Percentiles rank a stretch among this genome's conserved stretches.
phyloP scores from a whole-genome alignment of 2,329 filamentous ascomycete genomes.

The Ustulina deusta region DNA sequence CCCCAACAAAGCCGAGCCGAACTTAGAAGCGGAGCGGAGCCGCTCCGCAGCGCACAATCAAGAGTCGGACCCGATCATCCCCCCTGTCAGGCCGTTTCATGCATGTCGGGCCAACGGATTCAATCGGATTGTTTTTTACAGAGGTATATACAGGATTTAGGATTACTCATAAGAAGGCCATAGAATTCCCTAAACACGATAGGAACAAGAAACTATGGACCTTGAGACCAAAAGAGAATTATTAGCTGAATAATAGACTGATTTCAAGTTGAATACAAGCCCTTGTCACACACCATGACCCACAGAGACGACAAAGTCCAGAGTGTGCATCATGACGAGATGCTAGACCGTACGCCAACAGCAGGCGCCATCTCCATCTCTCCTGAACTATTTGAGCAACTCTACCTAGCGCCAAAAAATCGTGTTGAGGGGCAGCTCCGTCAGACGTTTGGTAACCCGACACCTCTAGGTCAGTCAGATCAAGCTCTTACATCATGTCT shows the following conservation, averaged over 20 bases:
- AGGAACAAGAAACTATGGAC: no score
- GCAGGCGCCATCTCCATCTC: constrained; percentile 16
- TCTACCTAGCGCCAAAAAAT: constrained; percentile 20
- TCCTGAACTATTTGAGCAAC: constrained; percentile 23
- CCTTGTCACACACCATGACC: constrained; percentile 12
- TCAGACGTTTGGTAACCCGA: constrained; percentile 22
- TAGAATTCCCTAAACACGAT: no score
- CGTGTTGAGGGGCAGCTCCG: constrained; percentile 17
- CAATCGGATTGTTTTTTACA: no score
- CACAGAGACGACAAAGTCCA: constrained; percentile 5
- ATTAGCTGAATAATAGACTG: no score
- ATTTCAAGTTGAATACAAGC: no score
- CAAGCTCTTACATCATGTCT: not conserved
- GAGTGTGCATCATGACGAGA: constrained; percentile 14
- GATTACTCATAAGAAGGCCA: no score
- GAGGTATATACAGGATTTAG: no score
- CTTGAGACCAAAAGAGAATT: no score
- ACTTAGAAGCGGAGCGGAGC: constrained; percentile 20
- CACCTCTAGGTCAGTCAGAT: constrained; percentile 21
- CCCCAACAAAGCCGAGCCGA: no score
- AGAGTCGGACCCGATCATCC: constrained; percentile 24
- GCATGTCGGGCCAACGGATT: constrained; percentile 9
- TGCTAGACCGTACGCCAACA: constrained; percentile 11
- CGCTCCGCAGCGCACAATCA: constrained; percentile 11
- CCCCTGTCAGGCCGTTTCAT: constrained; percentile 1